These are phyloP conservation scores for Calvatia gigantea DNA, from an alignment of 768 basidiomycete genomes.

Conservation along the genomic window DNA sequence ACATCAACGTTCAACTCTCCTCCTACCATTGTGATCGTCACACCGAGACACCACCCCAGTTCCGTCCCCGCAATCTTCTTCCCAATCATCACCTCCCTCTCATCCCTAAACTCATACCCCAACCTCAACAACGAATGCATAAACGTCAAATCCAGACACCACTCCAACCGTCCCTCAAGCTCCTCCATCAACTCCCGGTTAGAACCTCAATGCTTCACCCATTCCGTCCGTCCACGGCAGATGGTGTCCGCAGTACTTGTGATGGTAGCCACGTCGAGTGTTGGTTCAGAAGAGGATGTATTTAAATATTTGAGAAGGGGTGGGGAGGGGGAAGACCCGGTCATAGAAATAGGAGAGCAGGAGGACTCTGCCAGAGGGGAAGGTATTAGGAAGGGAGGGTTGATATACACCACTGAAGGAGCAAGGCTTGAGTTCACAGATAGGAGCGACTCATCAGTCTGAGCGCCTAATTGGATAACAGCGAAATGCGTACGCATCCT, in stretches of 20 bases:
- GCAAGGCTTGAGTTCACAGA: slow-evolving; percentile 91
- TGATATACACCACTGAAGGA: slow-evolving; percentile 98
- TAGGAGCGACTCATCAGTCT: slow-evolving; percentile 16
- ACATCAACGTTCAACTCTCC: slow-evolving; percentile 58
- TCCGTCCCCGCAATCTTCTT: slow-evolving; percentile 89
- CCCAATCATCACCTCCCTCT: slow-evolving; percentile 68
- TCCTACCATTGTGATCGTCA: slow-evolving; percentile 71
- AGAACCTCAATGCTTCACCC: slow-evolving; percentile 47
- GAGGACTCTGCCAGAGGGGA: slow-evolving; percentile 80
- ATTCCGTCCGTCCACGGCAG: slow-evolving; percentile 64
- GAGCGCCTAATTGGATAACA: neutral
- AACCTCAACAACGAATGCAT: slow-evolving; percentile 85
- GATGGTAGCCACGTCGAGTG: slow-evolving; percentile 54
- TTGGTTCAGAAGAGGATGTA: slow-evolving; percentile 15
- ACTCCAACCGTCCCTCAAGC: slow-evolving; percentile 82
- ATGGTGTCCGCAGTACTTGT: slow-evolving; percentile 63
- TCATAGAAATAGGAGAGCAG: slow-evolving; percentile 99
- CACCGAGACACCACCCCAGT: slow-evolving; percentile 91
- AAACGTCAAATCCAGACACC: slow-evolving; percentile 94
- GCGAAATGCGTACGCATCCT: slow-evolving; percentile 76
- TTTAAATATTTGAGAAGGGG: slow-evolving; percentile 12
- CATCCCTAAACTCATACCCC: slow-evolving; percentile 85
- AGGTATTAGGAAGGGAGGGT: slow-evolving; percentile 85
- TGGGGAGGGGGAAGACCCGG: slow-evolving; percentile 77
- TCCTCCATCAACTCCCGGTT: slow-evolving; percentile 46